Percentiles rank a stretch among this genome's conserved stretches.
Conservation (phyloP, 768 basidiomycete genomes). For the Termitomyces sp. region DNA sequence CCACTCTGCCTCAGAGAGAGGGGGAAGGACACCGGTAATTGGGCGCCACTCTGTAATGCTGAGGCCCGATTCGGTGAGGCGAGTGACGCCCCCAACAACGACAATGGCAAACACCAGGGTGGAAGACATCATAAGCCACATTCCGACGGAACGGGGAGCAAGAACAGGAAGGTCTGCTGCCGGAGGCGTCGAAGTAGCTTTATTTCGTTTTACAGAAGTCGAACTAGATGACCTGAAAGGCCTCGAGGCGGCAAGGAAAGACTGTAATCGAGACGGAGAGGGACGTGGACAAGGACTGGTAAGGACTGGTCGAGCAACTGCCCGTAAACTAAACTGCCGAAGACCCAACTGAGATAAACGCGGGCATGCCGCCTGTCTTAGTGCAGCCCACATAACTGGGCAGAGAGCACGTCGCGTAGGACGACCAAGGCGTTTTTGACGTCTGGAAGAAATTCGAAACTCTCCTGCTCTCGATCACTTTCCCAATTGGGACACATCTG, state of each 20-base stretch:
- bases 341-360: not conserved
- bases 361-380: constrained; percentile 17
- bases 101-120: constrained; percentile 88
- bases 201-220: not conserved
- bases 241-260: constrained; percentile 5
- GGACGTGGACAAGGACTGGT: not conserved
- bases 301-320: not conserved
- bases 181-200: not conserved
- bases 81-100: constrained; percentile 93
- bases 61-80: constrained; percentile 94
- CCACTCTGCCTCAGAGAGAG: constrained; percentile 76
- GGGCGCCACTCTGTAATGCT: constrained; percentile 99
- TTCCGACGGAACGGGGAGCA: constrained; percentile 65
- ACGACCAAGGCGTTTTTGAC: not conserved
- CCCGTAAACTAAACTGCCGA: not conserved
- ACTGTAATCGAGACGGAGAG: not conserved
- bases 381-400: constrained; percentile 15
- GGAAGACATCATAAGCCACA: constrained; percentile 85
- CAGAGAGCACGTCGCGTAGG: constrained; percentile 14
- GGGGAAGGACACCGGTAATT: constrained; percentile 85
- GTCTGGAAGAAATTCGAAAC: not conserved
- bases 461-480: too few species aligned
- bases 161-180: constrained; percentile 45
- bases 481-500: not conserved
- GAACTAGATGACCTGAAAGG: constrained; percentile 2